phyloP scores from a whole-genome alignment of 495 filamentous ascomycete species.

The Lophiotrema nucula region DNA sequence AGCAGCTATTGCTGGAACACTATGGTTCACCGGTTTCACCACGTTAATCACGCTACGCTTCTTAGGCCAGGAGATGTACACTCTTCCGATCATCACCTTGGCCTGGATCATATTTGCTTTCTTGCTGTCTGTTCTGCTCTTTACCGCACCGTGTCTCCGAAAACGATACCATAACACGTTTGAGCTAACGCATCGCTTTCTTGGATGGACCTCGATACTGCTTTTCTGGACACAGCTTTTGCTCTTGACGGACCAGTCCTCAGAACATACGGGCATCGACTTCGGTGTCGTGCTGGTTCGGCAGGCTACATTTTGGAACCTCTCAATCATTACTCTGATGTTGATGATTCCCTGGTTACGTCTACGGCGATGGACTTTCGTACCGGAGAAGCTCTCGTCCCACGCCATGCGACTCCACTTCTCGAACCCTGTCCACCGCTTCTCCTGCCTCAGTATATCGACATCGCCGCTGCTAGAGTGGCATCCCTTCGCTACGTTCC shows the following conservation, averaged over 20 bases:
- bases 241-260: not conserved
- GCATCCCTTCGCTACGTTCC: constrained; percentile 36
- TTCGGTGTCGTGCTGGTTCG: constrained; percentile 5
- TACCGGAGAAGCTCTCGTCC: constrained; percentile 19
- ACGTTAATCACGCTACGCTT: constrained; percentile 1
- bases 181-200: constrained; percentile 57
- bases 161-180: constrained; percentile 54
- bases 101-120: constrained; percentile 26
- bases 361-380: constrained; percentile 23
- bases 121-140: constrained; percentile 46
- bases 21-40: constrained; percentile 29
- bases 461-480: constrained; percentile 25
- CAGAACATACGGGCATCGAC: not conserved
- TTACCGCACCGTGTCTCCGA: constrained; percentile 49
- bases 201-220: constrained; percentile 52
- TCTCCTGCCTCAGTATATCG: constrained; percentile 23
- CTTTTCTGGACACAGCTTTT: constrained; percentile 39
- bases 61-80: not conserved
- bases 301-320: constrained; percentile 28
- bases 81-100: constrained; percentile 2
- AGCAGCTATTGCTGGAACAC: constrained; percentile 26
- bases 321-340: constrained; percentile 22
- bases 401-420: constrained; percentile 36
- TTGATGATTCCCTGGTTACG: constrained; percentile 28
- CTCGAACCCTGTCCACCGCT: constrained; percentile 2